Evolutionary conservation across 2,329 filamentous ascomycete species (phyloP).

Genomic region (Trichoderma cornu-damae): DNA sequence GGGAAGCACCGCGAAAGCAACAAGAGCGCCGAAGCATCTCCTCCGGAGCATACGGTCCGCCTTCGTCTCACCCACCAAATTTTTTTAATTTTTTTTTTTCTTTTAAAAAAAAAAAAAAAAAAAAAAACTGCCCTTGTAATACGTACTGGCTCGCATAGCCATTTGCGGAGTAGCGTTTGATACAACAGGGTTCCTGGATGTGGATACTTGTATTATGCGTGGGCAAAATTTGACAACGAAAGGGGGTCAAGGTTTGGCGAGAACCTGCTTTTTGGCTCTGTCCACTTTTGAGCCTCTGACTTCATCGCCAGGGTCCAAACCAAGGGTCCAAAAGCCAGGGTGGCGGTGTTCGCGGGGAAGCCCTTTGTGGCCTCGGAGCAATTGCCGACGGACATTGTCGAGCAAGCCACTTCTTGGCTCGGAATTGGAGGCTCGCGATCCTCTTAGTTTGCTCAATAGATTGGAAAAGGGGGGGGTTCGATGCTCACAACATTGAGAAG

Average conservation of each 20-base stretch:
- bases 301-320: constrained; percentile 8
- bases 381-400: background rate
- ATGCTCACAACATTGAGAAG: constrained; percentile 10
- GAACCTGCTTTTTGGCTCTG: constrained; percentile 14
- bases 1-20: too few relatives aligned
- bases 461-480: too few relatives aligned
- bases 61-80: background rate
- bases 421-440: background rate
- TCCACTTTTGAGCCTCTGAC: constrained; percentile 14
- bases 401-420: background rate
- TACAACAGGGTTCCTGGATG: constrained; percentile 3
- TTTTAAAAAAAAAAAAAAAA: too few relatives aligned
- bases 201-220: background rate
- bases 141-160: background rate
- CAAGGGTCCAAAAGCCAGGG: constrained; percentile 6
- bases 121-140: background rate
- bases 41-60: constrained; percentile 9
- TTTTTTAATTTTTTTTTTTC: background rate
- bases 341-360: constrained; percentile 17
- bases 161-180: background rate
- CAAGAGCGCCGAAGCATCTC: background rate
- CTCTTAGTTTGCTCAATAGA: too few relatives aligned
- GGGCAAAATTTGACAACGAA: constrained; percentile 1
- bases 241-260: constrained; percentile 17
- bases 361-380: constrained; percentile 2